Evolutionary conservation across 495 filamentous ascomycete genomes (phyloP).

Genomic region (Xylaria longipes): DNA sequence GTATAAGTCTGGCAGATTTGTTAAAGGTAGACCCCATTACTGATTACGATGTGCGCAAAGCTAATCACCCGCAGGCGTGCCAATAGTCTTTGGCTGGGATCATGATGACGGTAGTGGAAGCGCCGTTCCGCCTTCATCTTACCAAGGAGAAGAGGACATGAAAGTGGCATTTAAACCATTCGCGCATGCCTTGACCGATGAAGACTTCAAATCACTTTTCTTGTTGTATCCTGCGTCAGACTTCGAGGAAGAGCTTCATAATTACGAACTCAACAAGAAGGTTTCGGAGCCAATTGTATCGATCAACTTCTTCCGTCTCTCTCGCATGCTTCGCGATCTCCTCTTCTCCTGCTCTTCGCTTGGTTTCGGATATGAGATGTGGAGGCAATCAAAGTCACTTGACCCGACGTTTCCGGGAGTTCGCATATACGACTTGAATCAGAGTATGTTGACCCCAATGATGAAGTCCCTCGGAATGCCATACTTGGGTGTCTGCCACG

Average conservation of each 20-base stretch:
- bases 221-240: slow-evolving; percentile 32
- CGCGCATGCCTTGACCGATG: slow-evolving; percentile 27
- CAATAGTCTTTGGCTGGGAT: slow-evolving; percentile 39
- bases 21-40: slow-evolving; percentile 28
- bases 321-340: slow-evolving; percentile 39
- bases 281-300: slow-evolving; percentile 31
- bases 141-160: slow-evolving; percentile 32
- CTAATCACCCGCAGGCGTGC: slow-evolving; percentile 27
- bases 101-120: slow-evolving; percentile 42
- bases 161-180: slow-evolving; percentile 26
- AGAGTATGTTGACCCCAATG: slow-evolving; percentile 36
- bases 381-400: slow-evolving; percentile 7
- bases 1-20: slow-evolving; percentile 35
- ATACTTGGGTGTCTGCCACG: slow-evolving; percentile 36
- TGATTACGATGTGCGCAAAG: too few relatives aligned
- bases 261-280: slow-evolving; percentile 31
- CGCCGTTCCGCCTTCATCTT: slow-evolving; percentile 28
- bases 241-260: slow-evolving; percentile 30
- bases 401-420: slow-evolving; percentile 27
- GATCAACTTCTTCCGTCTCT: slow-evolving; percentile 39
- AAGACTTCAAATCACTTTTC: slow-evolving; percentile 33
- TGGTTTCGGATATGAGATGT: slow-evolving; percentile 38
- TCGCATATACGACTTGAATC: slow-evolving; percentile 37
- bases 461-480: slow-evolving; percentile 38
- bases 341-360: slow-evolving; percentile 43